phyloP scores from a whole-genome alignment of 805 yeast species.

The Nakazawaea ernobii region DNA sequence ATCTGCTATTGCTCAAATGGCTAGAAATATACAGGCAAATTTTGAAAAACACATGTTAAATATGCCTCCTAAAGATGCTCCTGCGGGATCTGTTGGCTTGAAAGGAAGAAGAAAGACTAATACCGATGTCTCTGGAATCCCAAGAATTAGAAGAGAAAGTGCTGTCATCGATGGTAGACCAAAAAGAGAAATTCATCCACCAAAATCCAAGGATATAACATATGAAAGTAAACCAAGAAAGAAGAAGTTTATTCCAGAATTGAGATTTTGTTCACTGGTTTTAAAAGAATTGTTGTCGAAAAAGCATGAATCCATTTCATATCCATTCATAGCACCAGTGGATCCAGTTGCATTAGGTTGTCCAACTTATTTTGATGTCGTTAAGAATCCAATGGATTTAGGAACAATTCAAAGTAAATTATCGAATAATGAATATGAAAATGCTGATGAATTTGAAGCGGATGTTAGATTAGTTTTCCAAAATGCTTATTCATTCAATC shows the following conservation, averaged over 20 bases:
- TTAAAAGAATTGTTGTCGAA: constrained; percentile 78
- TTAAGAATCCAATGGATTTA: constrained; percentile 93
- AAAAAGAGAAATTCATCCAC: constrained; percentile 94
- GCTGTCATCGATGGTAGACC: constrained; percentile 71
- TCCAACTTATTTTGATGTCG: constrained; percentile 82
- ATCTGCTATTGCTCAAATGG: constrained; percentile 87
- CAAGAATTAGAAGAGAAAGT: constrained; percentile 69
- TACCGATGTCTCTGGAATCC: constrained; percentile 41
- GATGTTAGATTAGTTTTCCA: constrained; percentile 81
- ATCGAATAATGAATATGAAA: constrained; percentile 81
- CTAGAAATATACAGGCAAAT: constrained; percentile 79
- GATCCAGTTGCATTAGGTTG: constrained; percentile 92
- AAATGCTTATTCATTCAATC: constrained; percentile 90
- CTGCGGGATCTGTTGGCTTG: constrained; percentile 22
- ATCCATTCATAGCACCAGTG: constrained; percentile 90
- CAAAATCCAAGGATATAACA: constrained; percentile 88
- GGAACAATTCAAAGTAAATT: constrained; percentile 77
- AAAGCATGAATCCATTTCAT: constrained; percentile 78
- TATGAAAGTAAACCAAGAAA: constrained; percentile 87
- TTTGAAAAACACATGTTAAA: constrained; percentile 90
- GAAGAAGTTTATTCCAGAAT: constrained; percentile 85
- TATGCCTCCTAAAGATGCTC: constrained; percentile 65
- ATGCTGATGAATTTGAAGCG: constrained; percentile 78
- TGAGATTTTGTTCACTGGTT: constrained; percentile 77
- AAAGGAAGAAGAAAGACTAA: constrained; percentile 25